These are phyloP conservation scores for Solanum tacnaense DNA, from an alignment of 257 asterid genomes.

Conservation along the genomic window DNA sequence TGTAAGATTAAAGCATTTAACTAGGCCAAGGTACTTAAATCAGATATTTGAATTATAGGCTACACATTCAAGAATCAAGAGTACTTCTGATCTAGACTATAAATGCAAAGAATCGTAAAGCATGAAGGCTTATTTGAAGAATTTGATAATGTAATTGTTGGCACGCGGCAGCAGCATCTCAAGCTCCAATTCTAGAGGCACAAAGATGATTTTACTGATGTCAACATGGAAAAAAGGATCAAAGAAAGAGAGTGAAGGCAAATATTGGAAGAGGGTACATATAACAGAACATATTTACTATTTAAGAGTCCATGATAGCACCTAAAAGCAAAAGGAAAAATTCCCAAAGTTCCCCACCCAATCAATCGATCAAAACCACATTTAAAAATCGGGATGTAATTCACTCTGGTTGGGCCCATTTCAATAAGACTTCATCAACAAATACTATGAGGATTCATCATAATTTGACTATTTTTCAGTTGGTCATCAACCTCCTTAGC, in stretches of 20 bases:
- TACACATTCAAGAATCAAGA: neutral
- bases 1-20: neutral
- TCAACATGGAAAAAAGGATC: neutral
- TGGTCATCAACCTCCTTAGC: neutral
- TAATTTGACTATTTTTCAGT: neutral
- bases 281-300: neutral
- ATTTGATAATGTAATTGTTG: neutral
- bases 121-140: neutral
- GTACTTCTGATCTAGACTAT: neutral
- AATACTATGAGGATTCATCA: neutral
- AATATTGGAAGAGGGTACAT: neutral
- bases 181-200: neutral
- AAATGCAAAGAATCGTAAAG: neutral
- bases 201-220: neutral
- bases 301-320: neutral
- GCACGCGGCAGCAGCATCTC: neutral
- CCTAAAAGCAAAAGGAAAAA: neutral
- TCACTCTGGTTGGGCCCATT: neutral
- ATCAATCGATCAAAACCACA: neutral
- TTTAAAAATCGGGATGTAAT: neutral
- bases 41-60: neutral
- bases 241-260: neutral
- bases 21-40: neutral
- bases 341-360: neutral
- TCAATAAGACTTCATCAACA: neutral